phyloP scores from a whole-genome alignment of 129 eudicot genomes.

The Chrysanthemum makinoi region DNA sequence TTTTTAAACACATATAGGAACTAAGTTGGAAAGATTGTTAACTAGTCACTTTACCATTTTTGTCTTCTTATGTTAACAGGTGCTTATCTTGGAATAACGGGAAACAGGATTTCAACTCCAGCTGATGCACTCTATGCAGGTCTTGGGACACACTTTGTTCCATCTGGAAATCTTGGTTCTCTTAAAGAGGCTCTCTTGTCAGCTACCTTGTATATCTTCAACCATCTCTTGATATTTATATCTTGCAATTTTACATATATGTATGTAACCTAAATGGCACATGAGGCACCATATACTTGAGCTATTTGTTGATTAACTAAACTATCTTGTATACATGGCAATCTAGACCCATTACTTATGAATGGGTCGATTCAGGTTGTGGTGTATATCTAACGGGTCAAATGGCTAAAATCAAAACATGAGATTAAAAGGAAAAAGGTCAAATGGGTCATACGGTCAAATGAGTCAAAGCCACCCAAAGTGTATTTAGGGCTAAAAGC shows the following conservation, averaged over 20 bases:
- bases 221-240: constrained; percentile 7
- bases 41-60: neutral
- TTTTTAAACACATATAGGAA: neutral
- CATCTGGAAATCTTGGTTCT: constrained; percentile 65
- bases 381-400: no score
- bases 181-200: constrained; percentile 67
- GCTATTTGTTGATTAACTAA: constrained; percentile 5
- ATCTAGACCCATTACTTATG: no score
- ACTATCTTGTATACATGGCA: neutral
- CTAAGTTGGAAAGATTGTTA: neutral
- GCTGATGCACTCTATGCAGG: constrained; percentile 93
- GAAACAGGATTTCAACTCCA: constrained; percentile 79
- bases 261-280: neutral
- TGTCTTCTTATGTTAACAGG: constrained; percentile 43
- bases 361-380: no score
- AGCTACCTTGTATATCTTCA: constrained; percentile 58
- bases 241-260: neutral
- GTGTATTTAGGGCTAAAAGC: neutral
- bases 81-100: constrained; percentile 94
- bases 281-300: constrained; percentile 1
- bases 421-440: neutral
- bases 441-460: neutral
- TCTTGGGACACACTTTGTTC: constrained; percentile 87
- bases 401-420: no score
- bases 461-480: neutral